These are phyloP conservation scores for Fusarium citri DNA, from an alignment of 2,329 filamentous ascomycete genomes.

Conservation along the genomic window DNA sequence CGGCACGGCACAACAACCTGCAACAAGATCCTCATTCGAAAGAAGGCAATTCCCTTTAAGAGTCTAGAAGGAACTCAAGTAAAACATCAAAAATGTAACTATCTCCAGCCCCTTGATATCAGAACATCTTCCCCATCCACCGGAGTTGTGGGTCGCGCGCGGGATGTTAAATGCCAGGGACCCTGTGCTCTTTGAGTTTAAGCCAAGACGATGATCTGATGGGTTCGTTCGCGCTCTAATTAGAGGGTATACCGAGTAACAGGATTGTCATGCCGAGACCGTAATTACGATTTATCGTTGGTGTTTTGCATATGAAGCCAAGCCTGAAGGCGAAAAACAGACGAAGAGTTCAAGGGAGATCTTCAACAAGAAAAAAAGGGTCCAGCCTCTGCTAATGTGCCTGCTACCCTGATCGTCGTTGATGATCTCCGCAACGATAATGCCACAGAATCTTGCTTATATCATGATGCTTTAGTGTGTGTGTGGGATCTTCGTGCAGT, in stretches of 20 bases:
- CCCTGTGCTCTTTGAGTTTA: background rate
- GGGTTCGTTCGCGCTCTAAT: background rate
- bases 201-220: constrained; percentile 36
- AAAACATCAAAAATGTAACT: constrained; percentile 20
- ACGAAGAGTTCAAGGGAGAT: constrained; percentile 6
- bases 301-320: constrained; percentile 28
- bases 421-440: constrained; percentile 20
- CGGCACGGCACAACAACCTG: background rate
- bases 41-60: background rate
- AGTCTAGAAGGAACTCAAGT: background rate
- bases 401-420: constrained; percentile 35
- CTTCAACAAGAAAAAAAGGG: constrained; percentile 17
- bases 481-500: constrained; percentile 33
- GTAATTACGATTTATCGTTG: constrained; percentile 6
- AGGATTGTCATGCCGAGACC: background rate
- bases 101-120: constrained; percentile 32
- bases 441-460: constrained; percentile 16
- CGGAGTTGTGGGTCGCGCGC: constrained; percentile 14
- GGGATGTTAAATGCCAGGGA: background rate
- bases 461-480: background rate
- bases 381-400: constrained; percentile 21
- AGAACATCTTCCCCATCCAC: constrained; percentile 4
- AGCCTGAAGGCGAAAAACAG: background rate
- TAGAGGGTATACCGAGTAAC: constrained; percentile 25
- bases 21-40: background rate